A percentile compares a stretch with the other conserved stretches of the same genome.
phyloP scores from a whole-genome alignment of 495 filamentous ascomycete genomes.

The Hyaloscypha hepaticicola region DNA sequence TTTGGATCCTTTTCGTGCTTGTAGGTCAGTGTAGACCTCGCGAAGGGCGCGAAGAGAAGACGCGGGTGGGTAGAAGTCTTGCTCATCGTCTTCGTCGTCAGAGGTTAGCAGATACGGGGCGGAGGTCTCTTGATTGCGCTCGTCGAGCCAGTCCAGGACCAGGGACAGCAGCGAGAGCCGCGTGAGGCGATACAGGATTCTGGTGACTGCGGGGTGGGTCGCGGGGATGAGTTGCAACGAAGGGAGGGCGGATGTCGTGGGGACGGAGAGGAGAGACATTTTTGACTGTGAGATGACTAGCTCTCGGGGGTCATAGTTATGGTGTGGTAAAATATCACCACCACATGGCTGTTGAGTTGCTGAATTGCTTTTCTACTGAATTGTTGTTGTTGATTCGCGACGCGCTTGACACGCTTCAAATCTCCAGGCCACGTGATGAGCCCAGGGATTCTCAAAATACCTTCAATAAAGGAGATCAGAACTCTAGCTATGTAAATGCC shows the following conservation, averaged over 20 bases:
- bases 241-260: conserved; percentile 38
- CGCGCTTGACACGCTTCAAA: background rate
- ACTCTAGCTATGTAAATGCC: background rate
- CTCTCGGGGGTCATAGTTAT: background rate
- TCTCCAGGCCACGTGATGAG: conserved; percentile 3
- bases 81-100: conserved; percentile 45
- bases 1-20: conserved; percentile 61
- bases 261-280: conserved; percentile 29
- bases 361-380: background rate
- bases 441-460: background rate
- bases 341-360: background rate
- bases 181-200: conserved; percentile 65
- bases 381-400: conserved; percentile 1
- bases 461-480: background rate
- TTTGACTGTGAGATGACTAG: background rate
- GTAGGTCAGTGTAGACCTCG: conserved; percentile 56
- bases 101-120: conserved; percentile 47
- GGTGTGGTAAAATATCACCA: too few species aligned
- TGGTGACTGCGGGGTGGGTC: conserved; percentile 59
- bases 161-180: conserved; percentile 68
- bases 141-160: conserved; percentile 70
- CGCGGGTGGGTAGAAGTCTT: conserved; percentile 61
- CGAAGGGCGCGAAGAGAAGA: conserved; percentile 59
- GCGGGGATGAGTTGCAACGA: conserved; percentile 60
- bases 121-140: conserved; percentile 56